These are phyloP conservation scores for Zygosaccharomyces pseudorouxii DNA, from an alignment of 805 yeast genomes.

Conservation along the genomic window DNA sequence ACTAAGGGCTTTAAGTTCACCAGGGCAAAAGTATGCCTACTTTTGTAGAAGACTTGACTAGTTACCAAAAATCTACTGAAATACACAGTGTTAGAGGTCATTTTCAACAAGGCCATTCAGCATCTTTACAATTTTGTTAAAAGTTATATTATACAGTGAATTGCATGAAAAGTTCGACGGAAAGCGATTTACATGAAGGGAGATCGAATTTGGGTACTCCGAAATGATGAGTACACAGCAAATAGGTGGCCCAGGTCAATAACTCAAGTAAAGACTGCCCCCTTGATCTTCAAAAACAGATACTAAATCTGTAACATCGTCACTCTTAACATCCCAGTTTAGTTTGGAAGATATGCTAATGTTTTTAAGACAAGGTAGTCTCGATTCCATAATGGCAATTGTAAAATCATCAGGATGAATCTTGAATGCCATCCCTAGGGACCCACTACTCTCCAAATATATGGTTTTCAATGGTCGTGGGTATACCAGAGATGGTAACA, in stretches of 20 bases:
- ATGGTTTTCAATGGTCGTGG: slow-evolving; percentile 47
- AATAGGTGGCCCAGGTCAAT: slow-evolving; percentile 13
- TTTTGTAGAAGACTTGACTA: slow-evolving; percentile 37
- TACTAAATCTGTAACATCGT: slow-evolving; percentile 58
- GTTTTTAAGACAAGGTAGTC: slow-evolving; percentile 62
- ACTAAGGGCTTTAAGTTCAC: slow-evolving; percentile 90
- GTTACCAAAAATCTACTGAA: slow-evolving; percentile 35
- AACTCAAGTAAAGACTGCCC: slow-evolving; percentile 67
- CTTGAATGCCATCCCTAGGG: slow-evolving; percentile 75
- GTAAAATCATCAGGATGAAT: slow-evolving; percentile 86
- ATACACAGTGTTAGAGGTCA: slow-evolving; percentile 18
- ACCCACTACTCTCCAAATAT: slow-evolving; percentile 78
- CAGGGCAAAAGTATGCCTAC: slow-evolving; percentile 70
- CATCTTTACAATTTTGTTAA: not conserved
- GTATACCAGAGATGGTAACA: slow-evolving; percentile 33
- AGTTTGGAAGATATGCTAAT: slow-evolving; percentile 68
- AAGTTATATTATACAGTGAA: not conserved
- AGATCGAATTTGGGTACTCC: not conserved
- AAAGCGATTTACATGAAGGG: not conserved
- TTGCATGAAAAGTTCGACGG: not conserved
- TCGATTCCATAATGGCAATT: slow-evolving; percentile 71
- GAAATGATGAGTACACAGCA: not conserved
- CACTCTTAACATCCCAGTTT: slow-evolving; percentile 77
- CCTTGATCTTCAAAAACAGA: slow-evolving; percentile 66
- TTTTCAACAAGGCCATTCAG: not conserved